These are phyloP conservation scores for Saccharomycopsis javanensis DNA, from an alignment of 805 yeast genomes.

Conservation along the genomic window DNA sequence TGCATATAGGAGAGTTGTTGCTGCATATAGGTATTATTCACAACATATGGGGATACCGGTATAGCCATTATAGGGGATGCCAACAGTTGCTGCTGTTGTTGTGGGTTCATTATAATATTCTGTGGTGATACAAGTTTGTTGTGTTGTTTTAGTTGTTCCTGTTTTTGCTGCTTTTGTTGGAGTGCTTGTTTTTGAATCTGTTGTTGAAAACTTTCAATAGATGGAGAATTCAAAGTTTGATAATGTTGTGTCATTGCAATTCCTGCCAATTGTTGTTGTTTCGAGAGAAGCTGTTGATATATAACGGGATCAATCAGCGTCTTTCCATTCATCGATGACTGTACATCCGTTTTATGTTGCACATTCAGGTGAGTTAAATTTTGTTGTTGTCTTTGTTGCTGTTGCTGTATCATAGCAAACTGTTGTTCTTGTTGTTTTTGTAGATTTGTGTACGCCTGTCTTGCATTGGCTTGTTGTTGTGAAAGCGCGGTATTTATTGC, in stretches of 20 bases:
- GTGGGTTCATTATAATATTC: not conserved
- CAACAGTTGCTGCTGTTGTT: not conserved
- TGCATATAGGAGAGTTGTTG: not conserved
- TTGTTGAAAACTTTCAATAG: not conserved
- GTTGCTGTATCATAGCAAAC: slow-evolving; percentile 8
- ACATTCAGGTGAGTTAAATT: slow-evolving; percentile 4
- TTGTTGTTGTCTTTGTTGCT: slow-evolving; percentile 6
- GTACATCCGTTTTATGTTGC: not conserved
- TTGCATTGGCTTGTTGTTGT: slow-evolving; percentile 8
- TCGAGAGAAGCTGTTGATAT: slow-evolving; percentile 2
- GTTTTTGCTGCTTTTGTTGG: slow-evolving; percentile 6
- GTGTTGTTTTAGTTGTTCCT: not conserved
- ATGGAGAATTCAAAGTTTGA: not conserved
- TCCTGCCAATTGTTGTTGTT: slow-evolving; percentile 3
- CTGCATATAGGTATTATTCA: not conserved
- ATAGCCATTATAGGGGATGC: not conserved
- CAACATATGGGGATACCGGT: not conserved
- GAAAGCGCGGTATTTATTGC: not conserved
- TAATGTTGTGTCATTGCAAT: not conserved
- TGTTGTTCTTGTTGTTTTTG: slow-evolving; percentile 14
- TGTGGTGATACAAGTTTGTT: not conserved
- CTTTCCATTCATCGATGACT: not conserved
- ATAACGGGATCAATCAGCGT: not conserved
- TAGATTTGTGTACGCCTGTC: slow-evolving; percentile 10
- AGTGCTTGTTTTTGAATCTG: not conserved